A percentile compares a stretch with the other conserved stretches of the same genome.
These are phyloP conservation scores for Kuraishia piskuri DNA, from an alignment of 805 yeast genomes.

Conservation along the genomic window DNA sequence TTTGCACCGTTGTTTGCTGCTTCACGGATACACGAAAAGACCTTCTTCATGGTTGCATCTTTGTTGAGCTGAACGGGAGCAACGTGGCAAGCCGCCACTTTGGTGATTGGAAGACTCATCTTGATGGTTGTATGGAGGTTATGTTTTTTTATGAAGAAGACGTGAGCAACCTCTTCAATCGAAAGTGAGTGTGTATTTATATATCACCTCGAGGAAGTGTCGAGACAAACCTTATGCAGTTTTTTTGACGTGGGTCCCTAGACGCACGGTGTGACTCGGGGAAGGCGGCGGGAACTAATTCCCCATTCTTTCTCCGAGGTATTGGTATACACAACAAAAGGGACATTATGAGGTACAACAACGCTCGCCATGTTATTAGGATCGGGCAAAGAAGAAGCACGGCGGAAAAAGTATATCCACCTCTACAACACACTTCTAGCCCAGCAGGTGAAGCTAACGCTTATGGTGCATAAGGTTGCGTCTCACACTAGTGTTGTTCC, in stretches of 20 bases:
- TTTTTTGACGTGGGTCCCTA: no score
- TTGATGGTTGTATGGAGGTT: no score
- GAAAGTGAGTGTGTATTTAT: no score
- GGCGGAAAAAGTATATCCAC: background rate
- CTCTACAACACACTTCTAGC: background rate
- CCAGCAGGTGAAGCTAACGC: background rate
- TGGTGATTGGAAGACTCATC: conserved; percentile 10
- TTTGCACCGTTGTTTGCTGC: conserved; percentile 15
- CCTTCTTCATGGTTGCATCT: conserved; percentile 14
- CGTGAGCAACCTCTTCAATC: no score
- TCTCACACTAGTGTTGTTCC: background rate
- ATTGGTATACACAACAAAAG: no score
- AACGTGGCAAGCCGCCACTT: conserved; percentile 17
- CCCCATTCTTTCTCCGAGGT: background rate
- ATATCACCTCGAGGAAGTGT: background rate
- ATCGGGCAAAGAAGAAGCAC: background rate
- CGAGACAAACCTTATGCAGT: background rate
- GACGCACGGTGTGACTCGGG: background rate
- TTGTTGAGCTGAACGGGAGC: conserved; percentile 14
- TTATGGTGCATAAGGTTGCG: background rate
- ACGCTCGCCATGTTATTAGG: background rate
- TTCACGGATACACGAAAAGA: conserved; percentile 8
- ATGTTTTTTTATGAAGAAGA: no score
- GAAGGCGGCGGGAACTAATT: background rate
- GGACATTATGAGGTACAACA: background rate